phyloP scores from a whole-genome alignment of 148 eudicot genomes.

The Spergularia marina region DNA sequence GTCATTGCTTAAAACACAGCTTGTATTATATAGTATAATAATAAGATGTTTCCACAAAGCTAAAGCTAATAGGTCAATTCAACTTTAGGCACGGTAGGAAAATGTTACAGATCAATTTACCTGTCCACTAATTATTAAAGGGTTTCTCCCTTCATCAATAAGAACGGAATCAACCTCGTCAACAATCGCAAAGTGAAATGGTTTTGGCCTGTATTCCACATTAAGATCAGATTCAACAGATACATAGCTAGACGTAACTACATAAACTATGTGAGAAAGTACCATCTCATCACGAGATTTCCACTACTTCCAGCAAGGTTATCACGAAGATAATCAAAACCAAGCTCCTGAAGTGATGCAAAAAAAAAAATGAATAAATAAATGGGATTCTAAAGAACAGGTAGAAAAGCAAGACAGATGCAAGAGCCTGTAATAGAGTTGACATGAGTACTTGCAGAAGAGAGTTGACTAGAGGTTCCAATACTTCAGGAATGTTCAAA shows the following conservation, averaged over 20 bases:
- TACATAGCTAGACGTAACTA: neutral
- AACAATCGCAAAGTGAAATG: constrained; percentile 96
- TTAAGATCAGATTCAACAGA: constrained; percentile 16
- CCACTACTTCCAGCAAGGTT: constrained; percentile 71
- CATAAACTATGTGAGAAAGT: constrained; percentile 16
- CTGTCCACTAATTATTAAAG: constrained; percentile 90
- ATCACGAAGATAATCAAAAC: constrained; percentile 98
- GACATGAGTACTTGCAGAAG: constrained; percentile 16
- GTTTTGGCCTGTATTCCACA: constrained; percentile 77
- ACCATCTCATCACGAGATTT: constrained; percentile 98
- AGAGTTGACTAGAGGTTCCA: constrained; percentile 12
- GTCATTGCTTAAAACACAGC: too few species aligned
- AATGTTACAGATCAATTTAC: constrained; percentile 36
- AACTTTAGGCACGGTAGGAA: neutral
- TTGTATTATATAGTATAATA: too few species aligned
- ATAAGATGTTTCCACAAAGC: neutral
- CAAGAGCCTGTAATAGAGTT: neutral
- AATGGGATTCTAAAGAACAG: neutral
- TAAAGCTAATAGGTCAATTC: neutral
- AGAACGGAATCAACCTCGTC: constrained; percentile 99
- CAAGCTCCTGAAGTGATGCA: constrained; percentile 72
- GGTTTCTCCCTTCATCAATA: constrained; percentile 97
- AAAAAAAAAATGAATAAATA: neutral
- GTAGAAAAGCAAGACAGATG: neutral
- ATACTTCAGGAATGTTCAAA: too few species aligned